Percentiles rank a stretch among this genome's conserved stretches.
Evolutionary conservation across 2,329 filamentous ascomycete genomes (phyloP).

Genomic region (Trichoderma sp.): DNA sequence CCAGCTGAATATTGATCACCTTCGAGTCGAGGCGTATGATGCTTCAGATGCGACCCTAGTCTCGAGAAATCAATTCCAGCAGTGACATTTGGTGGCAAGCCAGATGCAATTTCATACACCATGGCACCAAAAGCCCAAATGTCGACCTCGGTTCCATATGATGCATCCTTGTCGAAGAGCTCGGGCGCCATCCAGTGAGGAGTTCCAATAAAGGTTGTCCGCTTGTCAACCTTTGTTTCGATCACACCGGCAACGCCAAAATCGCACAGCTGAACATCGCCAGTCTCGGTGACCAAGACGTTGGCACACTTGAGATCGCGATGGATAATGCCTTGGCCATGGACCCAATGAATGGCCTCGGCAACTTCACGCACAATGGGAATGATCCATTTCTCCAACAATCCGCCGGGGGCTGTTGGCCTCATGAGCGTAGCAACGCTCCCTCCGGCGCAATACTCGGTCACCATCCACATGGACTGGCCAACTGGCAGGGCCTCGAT

Average conservation of each 20-base stretch:
- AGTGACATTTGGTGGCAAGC: constrained; percentile 68
- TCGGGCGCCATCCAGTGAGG: constrained; percentile 88
- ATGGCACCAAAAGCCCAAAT: constrained; percentile 87
- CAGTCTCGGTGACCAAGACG: constrained; percentile 75
- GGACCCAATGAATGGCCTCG: constrained; percentile 67
- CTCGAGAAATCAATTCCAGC: constrained; percentile 51
- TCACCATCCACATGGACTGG: constrained; percentile 84
- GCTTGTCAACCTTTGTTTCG: constrained; percentile 73
- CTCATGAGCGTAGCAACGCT: constrained; percentile 75
- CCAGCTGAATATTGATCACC: constrained; percentile 70
- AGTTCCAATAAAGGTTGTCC: constrained; percentile 79
- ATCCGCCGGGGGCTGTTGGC: constrained; percentile 63
- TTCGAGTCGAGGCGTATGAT: constrained; percentile 67
- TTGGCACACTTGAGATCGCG: constrained; percentile 77
- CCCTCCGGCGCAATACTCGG: constrained; percentile 82
- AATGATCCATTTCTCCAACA: constrained; percentile 71
- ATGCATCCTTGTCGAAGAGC: constrained; percentile 63
- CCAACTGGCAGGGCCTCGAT: constrained; percentile 77
- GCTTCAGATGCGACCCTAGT: constrained; percentile 59
- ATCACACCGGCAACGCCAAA: constrained; percentile 81
- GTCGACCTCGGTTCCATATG: constrained; percentile 72
- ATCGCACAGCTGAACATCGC: constrained; percentile 78
- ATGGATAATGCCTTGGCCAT: constrained; percentile 68
- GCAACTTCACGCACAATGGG: constrained; percentile 67
- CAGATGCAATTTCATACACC: constrained; percentile 78